Percentiles rank a stretch among this genome's conserved stretches.
phyloP scores from a whole-genome alignment of 805 yeast genomes.

The Saccharomycopsis sp. region DNA sequence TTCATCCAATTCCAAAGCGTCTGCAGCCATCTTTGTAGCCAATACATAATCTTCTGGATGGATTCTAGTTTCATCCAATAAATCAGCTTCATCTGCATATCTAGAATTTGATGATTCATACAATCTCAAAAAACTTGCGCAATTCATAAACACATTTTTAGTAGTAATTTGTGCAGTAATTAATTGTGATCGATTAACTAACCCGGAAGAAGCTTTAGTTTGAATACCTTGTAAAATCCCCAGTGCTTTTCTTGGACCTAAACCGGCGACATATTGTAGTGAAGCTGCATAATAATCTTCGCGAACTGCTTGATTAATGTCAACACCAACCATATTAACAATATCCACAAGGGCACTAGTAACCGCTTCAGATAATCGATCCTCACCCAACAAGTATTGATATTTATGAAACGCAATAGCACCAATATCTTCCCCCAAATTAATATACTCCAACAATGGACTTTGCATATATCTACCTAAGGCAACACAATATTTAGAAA shows the following conservation, averaged over 20 bases:
- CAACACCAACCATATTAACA: constrained; percentile 87
- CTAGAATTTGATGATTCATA: constrained; percentile 40
- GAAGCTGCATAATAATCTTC: constrained; percentile 63
- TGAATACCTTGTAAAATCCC: constrained; percentile 80
- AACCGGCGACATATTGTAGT: constrained; percentile 77
- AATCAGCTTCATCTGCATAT: constrained; percentile 59
- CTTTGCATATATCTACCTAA: constrained; percentile 88
- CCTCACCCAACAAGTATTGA: constrained; percentile 65
- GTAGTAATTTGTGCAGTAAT: constrained; percentile 75
- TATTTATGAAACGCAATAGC: constrained; percentile 63
- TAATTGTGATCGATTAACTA: constrained; percentile 68
- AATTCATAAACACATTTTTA: constrained; percentile 79
- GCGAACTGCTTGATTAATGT: constrained; percentile 81
- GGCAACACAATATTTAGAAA: constrained; percentile 79
- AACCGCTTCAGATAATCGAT: constrained; percentile 54
- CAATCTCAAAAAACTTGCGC: constrained; percentile 82
- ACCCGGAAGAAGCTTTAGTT: constrained; percentile 48
- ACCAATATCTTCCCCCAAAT: constrained; percentile 66
- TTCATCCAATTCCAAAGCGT: constrained; percentile 92
- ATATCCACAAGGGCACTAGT: constrained; percentile 85
- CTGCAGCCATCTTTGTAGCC: constrained; percentile 96
- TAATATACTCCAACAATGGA: constrained; percentile 85
- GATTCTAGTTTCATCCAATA: constrained; percentile 88
- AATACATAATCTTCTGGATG: constrained; percentile 97
- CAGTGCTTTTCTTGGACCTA: constrained; percentile 92